Evolutionary conservation across 176 grass and related monocot genomes (phyloP), one percentile per base, ranked within the genome.

Genomic region (Pharus latifolius): DNA sequence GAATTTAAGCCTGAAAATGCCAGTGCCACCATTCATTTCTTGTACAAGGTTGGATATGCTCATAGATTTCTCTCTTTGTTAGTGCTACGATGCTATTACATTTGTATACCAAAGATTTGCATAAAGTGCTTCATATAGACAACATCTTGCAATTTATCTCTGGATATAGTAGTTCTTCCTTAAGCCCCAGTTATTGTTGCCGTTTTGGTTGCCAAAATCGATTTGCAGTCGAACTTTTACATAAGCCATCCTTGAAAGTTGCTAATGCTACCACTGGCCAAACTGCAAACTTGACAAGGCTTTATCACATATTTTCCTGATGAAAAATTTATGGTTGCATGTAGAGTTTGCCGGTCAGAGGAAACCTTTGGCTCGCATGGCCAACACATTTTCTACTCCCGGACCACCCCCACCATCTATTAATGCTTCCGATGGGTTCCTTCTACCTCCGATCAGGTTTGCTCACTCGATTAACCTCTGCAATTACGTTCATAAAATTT

Each of bases 1-100:
- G 95, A 99, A 59, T 40, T 53, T 49, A 94, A 83, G 34, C 90
- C 84, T 25, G 90, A 94, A 78, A 81, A 43, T 80, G 95, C 95
- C 2, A 87, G 87, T 78, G 79, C 67, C 33, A 87, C 80, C 58
- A 81, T 99, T 78, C 74, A 84, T 72, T 52, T 93, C 28, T 87
- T 99, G 55, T 49, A 84, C 63, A 77, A 99, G 95, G 95, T 99
- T 88, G 35, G 71, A 33, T 46, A 14, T 43, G 32, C 35, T 81
- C 34, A 63, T 26, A 50, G 32, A 7, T 34, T 45, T 33, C 67
- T 45, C n/a, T n/a, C 48, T 65, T 42, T 78, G 69, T 8, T 74
- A 14, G 42, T 41, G 3, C 15, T 77, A 64, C 77, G 77, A 56
- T n/a, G n/a, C n/a, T n/a, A n/a, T n/a, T n/a, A n/a, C n/a, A n/a